Percentiles rank a stretch among this genome's conserved stretches.
Evolutionary conservation across 768 basidiomycete species (phyloP).

Genomic region (Chlorophyllum brunneum): DNA sequence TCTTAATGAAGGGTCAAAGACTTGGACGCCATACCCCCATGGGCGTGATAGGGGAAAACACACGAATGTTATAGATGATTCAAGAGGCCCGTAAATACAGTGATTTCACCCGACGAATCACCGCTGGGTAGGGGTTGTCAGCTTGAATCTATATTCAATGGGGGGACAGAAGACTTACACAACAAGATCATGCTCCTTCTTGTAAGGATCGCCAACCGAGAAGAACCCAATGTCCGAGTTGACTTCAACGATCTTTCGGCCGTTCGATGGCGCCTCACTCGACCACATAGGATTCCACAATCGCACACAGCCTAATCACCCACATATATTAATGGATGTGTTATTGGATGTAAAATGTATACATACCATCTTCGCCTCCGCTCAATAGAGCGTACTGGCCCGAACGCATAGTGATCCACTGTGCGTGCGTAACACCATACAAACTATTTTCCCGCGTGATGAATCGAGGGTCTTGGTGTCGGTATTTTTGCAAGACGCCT

Average conservation of each 20-base stretch:
- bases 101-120: constrained; percentile 45
- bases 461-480: constrained; percentile 29
- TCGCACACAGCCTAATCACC: constrained; percentile 56
- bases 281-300: constrained; percentile 59
- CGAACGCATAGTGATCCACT: constrained; percentile 8
- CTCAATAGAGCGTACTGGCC: constrained; percentile 5
- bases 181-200: constrained; percentile 52
- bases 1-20: no score
- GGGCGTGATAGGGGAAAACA: neutral
- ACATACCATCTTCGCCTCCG: constrained; percentile 12
- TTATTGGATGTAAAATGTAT: neutral
- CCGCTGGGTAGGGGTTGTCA: constrained; percentile 30
- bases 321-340: constrained; percentile 5
- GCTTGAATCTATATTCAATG: neutral
- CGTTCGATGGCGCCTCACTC: constrained; percentile 35
- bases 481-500: constrained; percentile 44
- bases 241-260: constrained; percentile 45
- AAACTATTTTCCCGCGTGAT: neutral
- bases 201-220: constrained; percentile 49
- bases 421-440: constrained; percentile 1
- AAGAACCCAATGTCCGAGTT: constrained; percentile 58
- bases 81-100: constrained; percentile 33
- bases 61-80: constrained; percentile 2
- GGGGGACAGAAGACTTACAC: constrained; percentile 40
- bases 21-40: no score